Conservation (phyloP, 2,329 filamentous ascomycete genomes). For the Lecanicillium sp. region DNA sequence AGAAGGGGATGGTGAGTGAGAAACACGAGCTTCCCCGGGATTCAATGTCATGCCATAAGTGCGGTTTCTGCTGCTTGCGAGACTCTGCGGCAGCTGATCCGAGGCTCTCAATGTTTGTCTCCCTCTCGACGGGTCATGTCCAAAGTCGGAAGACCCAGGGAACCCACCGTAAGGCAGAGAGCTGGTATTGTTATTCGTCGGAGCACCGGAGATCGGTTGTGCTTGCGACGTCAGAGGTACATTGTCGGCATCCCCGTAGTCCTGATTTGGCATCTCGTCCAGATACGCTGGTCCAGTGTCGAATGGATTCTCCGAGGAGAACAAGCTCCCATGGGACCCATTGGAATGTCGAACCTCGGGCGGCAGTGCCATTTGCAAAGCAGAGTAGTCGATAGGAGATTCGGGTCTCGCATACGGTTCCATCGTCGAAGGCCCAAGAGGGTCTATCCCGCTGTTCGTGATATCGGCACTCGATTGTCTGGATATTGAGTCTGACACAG, state of each 20-base stretch:
- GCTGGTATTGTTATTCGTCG: constrained; percentile 36
- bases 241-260: constrained; percentile 50
- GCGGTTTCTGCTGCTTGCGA: constrained; percentile 43
- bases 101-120: constrained; percentile 49
- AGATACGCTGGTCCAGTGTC: constrained; percentile 27
- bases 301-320: constrained; percentile 26
- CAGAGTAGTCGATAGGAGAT: constrained; percentile 49
- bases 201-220: constrained; percentile 48
- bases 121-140: constrained; percentile 46
- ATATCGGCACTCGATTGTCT: constrained; percentile 1
- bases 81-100: constrained; percentile 52
- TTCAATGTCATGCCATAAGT: constrained; percentile 53
- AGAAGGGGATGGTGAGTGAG: constrained; percentile 57
- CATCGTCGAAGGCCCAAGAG: constrained; percentile 25
- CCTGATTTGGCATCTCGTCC: constrained; percentile 27
- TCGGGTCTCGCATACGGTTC: constrained; percentile 26
- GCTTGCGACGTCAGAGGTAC: constrained; percentile 51
- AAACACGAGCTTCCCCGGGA: constrained; percentile 47
- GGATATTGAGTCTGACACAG: neutral
- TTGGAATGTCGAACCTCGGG: constrained; percentile 38
- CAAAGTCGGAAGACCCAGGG: constrained; percentile 49
- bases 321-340: constrained; percentile 21
- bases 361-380: constrained; percentile 49
- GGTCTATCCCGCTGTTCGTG: neutral
- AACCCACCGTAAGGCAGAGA: constrained; percentile 47